Base-by-base conservation (phyloP, 352 stramenopile genomes). In the Pythium apleroticum region DNA sequence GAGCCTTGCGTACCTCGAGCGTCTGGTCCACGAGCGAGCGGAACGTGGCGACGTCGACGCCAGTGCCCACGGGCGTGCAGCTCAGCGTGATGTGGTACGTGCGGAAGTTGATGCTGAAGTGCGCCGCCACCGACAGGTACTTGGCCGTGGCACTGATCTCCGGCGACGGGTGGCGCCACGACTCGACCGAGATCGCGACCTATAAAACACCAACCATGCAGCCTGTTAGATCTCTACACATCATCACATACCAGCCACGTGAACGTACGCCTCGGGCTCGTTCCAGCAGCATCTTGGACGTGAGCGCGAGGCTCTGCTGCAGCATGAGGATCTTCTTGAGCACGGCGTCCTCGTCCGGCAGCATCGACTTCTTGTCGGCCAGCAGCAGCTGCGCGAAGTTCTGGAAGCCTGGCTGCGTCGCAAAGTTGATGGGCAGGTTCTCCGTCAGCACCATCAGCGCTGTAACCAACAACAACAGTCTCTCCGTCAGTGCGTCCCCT, bases 101-200 rank as follows among this genome's bases (percentile, higher is more conserved):
- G 33, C 80, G 79, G 41, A 91, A 93, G 67, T 87, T 90, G 52
- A 91, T 72, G 50, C 83, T 92, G 43, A 91, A 93, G 60, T 93
- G 83, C 17, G 87, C 73, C 53, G 85, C 89, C 22, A 93, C 60
- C 7, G 78, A 81, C 28, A 93, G 65, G 58, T 88, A 88, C 63
- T 87, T 79, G 30, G 71, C 75, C 22, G 71, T 53, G 12, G 72
- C 70, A n/a, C 65, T 61, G 33, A 75, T 57, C 30, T 66, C 64
- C 3, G 64, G 50, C 9, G 68, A 64, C 15, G 80, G 78, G n/a
- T 86, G 62, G 39, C 73, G 69, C 85, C 83, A 93, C 22, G 76
- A 57, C 57, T 93, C 85, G 7, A 93, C 60, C 35, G 85, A 91
- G 28, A 93, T 81, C 0, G 72, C 73, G 25, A 86, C 77, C 75